Conservation (phyloP, 2,329 filamentous ascomycete genomes). For the Penicillium verrucosum region DNA sequence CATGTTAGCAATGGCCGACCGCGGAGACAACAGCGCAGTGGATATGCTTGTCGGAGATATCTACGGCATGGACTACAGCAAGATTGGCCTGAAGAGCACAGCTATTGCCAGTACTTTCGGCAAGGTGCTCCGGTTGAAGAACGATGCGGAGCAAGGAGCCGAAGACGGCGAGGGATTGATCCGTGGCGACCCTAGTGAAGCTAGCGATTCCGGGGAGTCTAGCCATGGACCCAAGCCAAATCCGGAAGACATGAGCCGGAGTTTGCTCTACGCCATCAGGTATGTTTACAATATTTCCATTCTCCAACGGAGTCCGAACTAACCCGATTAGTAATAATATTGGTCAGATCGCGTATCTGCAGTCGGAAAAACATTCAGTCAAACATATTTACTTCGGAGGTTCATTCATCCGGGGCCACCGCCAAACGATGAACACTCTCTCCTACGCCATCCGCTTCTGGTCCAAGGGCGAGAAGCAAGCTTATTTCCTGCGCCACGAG, state of each 20-base stretch:
- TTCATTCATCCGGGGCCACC: slow-evolving; percentile 91
- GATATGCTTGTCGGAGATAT: slow-evolving; percentile 98
- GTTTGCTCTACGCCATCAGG: slow-evolving; percentile 85
- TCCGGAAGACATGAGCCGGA: slow-evolving; percentile 81
- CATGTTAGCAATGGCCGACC: slow-evolving; percentile 88
- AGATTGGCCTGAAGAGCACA: slow-evolving; percentile 92
- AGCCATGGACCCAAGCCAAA: slow-evolving; percentile 57
- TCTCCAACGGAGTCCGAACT: slow-evolving; percentile 15
- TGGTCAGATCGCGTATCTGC: slow-evolving; percentile 95
- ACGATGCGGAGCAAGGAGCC: slow-evolving; percentile 72
- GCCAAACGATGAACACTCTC: slow-evolving; percentile 96
- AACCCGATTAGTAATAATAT: slow-evolving; percentile 76
- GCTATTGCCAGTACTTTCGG: slow-evolving; percentile 96
- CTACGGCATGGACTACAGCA: slow-evolving; percentile 91
- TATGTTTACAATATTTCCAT: slow-evolving; percentile 29
- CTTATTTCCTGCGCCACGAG: slow-evolving; percentile 93
- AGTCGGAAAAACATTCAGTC: slow-evolving; percentile 88
- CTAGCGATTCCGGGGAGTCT: slow-evolving; percentile 36
- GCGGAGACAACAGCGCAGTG: slow-evolving; percentile 86
- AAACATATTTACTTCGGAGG: slow-evolving; percentile 97
- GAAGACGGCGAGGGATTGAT: slow-evolving; percentile 65
- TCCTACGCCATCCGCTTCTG: slow-evolving; percentile 98
- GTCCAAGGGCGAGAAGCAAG: slow-evolving; percentile 89
- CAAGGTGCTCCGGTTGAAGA: slow-evolving; percentile 92
- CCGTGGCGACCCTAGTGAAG: slow-evolving; percentile 45